phyloP scores from a whole-genome alignment of 108 stramenopile genomes.

The Craspedostauros australis region DNA sequence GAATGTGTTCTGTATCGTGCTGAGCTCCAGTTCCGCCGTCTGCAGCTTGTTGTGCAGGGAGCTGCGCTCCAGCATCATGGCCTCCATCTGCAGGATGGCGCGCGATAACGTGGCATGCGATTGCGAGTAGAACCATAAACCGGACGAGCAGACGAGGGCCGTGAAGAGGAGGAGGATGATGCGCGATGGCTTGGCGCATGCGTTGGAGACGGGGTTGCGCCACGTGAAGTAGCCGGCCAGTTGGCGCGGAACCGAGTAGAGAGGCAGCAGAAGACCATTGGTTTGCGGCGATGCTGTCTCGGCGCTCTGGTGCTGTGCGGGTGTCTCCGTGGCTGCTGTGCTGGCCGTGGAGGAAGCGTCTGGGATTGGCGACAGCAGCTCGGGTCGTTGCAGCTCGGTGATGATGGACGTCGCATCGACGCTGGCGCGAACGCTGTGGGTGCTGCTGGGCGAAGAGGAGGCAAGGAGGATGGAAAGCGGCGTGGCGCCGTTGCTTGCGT shows the following conservation, averaged over 20 bases:
- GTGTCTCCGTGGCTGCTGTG: neutral
- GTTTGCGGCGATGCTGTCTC: neutral
- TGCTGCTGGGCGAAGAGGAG: too few species aligned
- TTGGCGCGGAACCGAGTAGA: neutral
- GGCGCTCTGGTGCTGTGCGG: neutral
- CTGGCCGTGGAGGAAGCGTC: too few species aligned
- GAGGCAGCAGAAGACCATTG: neutral
- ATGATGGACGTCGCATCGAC: too few species aligned
- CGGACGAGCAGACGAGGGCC: slow-evolving; percentile 1
- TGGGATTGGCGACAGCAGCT: too few species aligned
- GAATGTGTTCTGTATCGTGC: slow-evolving; percentile 9
- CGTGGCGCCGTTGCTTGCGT: too few species aligned
- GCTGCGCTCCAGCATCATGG: neutral
- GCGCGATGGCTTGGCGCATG: neutral
- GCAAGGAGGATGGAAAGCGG: too few species aligned
- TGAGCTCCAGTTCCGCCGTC: slow-evolving; percentile 16
- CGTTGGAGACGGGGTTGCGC: neutral
- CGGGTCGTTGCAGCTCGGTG: too few species aligned
- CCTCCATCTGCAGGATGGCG: slow-evolving; percentile 10
- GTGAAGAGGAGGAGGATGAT: slow-evolving; percentile 5
- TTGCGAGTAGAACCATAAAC: slow-evolving; percentile 16
- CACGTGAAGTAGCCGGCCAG: neutral
- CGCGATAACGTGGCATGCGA: slow-evolving; percentile 14
- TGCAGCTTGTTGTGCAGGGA: slow-evolving; percentile 6
- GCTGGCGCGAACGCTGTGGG: too few species aligned